phyloP scores from a whole-genome alignment of 2,329 filamentous ascomycete species.

The Fusarium sp. region DNA sequence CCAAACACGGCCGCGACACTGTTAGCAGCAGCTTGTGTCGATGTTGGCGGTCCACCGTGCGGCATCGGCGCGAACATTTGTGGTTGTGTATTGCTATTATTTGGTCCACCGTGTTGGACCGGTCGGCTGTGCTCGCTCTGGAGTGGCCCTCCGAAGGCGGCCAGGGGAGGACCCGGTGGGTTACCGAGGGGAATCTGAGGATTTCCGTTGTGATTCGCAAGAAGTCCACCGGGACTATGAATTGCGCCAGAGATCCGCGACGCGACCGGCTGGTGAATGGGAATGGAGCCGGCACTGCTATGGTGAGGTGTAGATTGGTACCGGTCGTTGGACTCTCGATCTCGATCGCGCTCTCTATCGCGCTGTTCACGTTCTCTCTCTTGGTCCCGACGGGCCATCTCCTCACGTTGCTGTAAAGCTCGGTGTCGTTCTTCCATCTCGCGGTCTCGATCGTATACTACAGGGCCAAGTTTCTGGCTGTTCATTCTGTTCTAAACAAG shows the following conservation, averaged over 20 bases:
- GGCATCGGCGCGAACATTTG: slow-evolving; percentile 66
- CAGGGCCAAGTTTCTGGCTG: slow-evolving; percentile 52
- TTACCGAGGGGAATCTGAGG: slow-evolving; percentile 62
- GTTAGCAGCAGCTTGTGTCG: slow-evolving; percentile 65
- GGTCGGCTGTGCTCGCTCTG: slow-evolving; percentile 61
- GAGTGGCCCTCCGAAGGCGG: slow-evolving; percentile 63
- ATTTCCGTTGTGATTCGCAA: slow-evolving; percentile 74
- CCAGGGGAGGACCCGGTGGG: slow-evolving; percentile 57
- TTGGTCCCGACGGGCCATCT: slow-evolving; percentile 54
- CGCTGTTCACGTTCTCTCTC: slow-evolving; percentile 63
- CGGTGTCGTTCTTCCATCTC: slow-evolving; percentile 59
- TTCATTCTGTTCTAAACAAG: slow-evolving; percentile 52
- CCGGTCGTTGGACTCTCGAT: slow-evolving; percentile 72
- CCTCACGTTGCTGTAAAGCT: slow-evolving; percentile 56
- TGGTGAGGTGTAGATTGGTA: slow-evolving; percentile 78
- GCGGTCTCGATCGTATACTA: slow-evolving; percentile 58
- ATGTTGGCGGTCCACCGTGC: slow-evolving; percentile 59
- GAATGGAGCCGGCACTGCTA: slow-evolving; percentile 85
- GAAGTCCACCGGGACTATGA: slow-evolving; percentile 88
- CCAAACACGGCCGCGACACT: slow-evolving; percentile 73
- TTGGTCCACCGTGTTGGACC: slow-evolving; percentile 61
- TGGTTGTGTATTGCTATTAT: slow-evolving; percentile 55
- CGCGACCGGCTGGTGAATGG: slow-evolving; percentile 93
- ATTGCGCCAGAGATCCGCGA: slow-evolving; percentile 81
- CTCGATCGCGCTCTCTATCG: slow-evolving; percentile 61